phyloP scores from a whole-genome alignment of 192 early-diverging fungal species.

The Coemansia sp. region DNA sequence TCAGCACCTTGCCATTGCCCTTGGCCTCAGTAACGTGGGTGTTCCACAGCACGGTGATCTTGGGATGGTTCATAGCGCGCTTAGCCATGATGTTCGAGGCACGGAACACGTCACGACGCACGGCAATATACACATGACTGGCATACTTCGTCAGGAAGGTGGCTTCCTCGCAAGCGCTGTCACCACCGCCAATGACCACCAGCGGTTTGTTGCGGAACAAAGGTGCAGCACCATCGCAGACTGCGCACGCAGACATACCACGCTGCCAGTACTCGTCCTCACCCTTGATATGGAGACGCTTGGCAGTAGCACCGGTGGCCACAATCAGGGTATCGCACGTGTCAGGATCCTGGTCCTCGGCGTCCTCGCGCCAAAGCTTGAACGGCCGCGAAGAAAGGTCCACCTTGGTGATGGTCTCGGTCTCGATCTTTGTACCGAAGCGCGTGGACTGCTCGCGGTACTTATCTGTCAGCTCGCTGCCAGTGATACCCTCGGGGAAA shows the following conservation, averaged over 20 bases:
- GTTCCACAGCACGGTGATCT: constrained; percentile 93
- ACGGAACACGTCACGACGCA: constrained; percentile 93
- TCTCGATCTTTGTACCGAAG: constrained; percentile 85
- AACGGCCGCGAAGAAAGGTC: constrained; percentile 81
- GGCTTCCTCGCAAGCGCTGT: constrained; percentile 95
- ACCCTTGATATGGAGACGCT: constrained; percentile 83
- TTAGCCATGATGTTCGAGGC: constrained; percentile 98
- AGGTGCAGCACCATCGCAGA: constrained; percentile 97
- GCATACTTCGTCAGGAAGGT: constrained; percentile 97
- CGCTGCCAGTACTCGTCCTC: constrained; percentile 96
- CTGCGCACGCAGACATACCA: constrained; percentile 99
- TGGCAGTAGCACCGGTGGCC: constrained; percentile 99
- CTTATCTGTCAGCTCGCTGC: constrained; percentile 84
- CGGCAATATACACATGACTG: constrained; percentile 90
- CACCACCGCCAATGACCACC: constrained; percentile 95
- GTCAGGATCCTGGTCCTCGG: constrained; percentile 69
- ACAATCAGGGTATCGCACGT: constrained; percentile 85
- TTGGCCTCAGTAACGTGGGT: constrained; percentile 80
- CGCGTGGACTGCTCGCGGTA: constrained; percentile 82
- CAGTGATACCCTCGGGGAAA: constrained; percentile 89
- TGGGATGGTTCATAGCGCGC: constrained; percentile 80
- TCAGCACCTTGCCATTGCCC: constrained; percentile 83
- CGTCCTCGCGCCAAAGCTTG: constrained; percentile 84
- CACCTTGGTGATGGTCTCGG: constrained; percentile 89
- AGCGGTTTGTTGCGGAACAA: constrained; percentile 96